phyloP scores from a whole-genome alignment of 768 basidiomycete genomes.

The Tremella fuciformis region DNA sequence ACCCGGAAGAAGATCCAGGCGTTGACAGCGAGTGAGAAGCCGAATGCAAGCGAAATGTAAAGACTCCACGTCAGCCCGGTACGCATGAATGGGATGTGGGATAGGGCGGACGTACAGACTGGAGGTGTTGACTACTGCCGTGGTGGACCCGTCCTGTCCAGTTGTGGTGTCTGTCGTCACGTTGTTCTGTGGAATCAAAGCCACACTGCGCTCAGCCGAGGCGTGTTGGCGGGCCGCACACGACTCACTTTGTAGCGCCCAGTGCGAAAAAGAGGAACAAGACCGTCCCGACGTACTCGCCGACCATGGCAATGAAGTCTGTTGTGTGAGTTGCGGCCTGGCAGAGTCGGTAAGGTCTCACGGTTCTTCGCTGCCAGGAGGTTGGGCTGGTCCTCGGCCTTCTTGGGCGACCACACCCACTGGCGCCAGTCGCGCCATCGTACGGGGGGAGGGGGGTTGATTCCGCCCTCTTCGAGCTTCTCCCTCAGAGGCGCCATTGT shows the following conservation, averaged over 20 bases:
- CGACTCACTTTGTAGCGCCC: slow-evolving; percentile 48
- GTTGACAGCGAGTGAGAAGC: slow-evolving; percentile 50
- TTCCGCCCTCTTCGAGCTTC: no score
- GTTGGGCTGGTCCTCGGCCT: neutral
- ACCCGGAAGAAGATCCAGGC: slow-evolving; percentile 53
- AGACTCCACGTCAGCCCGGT: slow-evolving; percentile 17
- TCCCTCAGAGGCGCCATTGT: no score
- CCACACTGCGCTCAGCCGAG: neutral
- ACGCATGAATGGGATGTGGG: neutral
- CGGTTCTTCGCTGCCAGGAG: neutral
- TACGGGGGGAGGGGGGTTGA: no score
- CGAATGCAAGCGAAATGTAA: slow-evolving; percentile 50
- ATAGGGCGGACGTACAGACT: slow-evolving; percentile 18
- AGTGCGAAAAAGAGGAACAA: slow-evolving; percentile 51
- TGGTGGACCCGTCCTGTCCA: slow-evolving; percentile 40
- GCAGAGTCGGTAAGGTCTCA: neutral
- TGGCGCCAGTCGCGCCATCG: no score
- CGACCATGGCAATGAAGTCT: slow-evolving; percentile 51
- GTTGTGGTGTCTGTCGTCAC: slow-evolving; percentile 43
- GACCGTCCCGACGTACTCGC: slow-evolving; percentile 50
- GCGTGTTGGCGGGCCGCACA: neutral
- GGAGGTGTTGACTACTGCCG: slow-evolving; percentile 47
- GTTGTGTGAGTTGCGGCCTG: neutral
- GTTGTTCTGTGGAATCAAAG: slow-evolving; percentile 9
- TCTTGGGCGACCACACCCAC: neutral